These are phyloP conservation scores for Diaporthe citriasiana DNA, from an alignment of 2,329 filamentous ascomycete genomes.

Conservation along the genomic window DNA sequence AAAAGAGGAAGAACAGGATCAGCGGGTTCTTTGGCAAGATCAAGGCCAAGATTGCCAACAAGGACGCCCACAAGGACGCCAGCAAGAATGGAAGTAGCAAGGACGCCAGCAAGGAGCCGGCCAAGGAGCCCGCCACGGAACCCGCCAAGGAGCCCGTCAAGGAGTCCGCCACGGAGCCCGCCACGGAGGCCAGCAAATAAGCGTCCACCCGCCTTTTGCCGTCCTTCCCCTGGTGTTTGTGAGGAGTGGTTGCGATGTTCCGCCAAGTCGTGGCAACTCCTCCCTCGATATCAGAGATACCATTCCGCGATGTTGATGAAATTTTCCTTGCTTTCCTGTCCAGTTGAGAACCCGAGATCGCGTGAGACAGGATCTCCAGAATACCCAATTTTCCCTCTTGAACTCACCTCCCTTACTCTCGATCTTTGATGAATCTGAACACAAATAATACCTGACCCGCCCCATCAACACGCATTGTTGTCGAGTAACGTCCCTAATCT, in stretches of 20 bases:
- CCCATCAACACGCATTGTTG: slow-evolving; percentile 14
- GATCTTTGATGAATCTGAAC: slow-evolving; percentile 30
- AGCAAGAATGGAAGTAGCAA: slow-evolving; percentile 16
- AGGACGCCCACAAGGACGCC: slow-evolving; percentile 48
- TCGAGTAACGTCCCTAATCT: slow-evolving; percentile 26
- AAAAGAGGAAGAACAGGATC: slow-evolving; percentile 75
- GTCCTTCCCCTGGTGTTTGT: neutral
- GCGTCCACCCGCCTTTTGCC: neutral
- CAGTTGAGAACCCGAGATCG: slow-evolving; percentile 30
- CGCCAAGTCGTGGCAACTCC: slow-evolving; percentile 43
- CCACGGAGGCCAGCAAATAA: slow-evolving; percentile 29
- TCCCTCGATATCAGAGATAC: slow-evolving; percentile 28
- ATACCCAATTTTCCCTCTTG: slow-evolving; percentile 40
- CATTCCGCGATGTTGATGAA: slow-evolving; percentile 40
- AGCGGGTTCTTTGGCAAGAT: slow-evolving; percentile 74
- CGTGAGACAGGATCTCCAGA: slow-evolving; percentile 41
- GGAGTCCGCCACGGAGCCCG: neutral
- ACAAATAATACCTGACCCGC: slow-evolving; percentile 22
- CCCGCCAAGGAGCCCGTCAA: neutral
- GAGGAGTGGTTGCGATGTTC: slow-evolving; percentile 9
- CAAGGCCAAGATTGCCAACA: slow-evolving; percentile 59
- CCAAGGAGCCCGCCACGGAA: neutral
- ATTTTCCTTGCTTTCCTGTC: slow-evolving; percentile 40
- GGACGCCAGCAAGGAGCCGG: neutral
- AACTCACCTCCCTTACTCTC: slow-evolving; percentile 5